A percentile compares a stretch with the other conserved stretches of the same genome.
Conservation (phyloP, 495 filamentous ascomycete genomes). For the Aspergillus nanangensis region DNA sequence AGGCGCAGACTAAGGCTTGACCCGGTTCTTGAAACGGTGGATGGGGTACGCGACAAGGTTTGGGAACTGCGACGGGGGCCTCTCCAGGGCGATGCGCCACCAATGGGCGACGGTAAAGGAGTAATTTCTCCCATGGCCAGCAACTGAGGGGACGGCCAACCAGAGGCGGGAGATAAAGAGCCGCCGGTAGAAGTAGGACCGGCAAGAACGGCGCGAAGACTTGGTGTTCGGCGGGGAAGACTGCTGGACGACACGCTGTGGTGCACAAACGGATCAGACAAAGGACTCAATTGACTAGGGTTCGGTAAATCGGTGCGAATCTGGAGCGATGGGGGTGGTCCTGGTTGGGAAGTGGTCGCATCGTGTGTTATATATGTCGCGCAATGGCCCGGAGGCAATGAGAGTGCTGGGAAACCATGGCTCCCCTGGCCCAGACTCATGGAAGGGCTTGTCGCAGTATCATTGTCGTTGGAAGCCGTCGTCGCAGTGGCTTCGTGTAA, state of each 20-base stretch:
- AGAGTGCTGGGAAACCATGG: slow-evolving; percentile 1
- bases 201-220: slow-evolving; percentile 41
- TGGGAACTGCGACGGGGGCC: slow-evolving; percentile 39
- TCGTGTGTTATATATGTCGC: slow-evolving; percentile 9
- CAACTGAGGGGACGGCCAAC: slow-evolving; percentile 65
- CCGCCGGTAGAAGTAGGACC: slow-evolving; percentile 39
- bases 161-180: slow-evolving; percentile 57
- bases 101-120: slow-evolving; percentile 84
- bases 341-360: slow-evolving; percentile 3
- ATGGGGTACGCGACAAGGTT: slow-evolving; percentile 40
- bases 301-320: slow-evolving; percentile 37
- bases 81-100: slow-evolving; percentile 66
- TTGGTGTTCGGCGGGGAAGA: slow-evolving; percentile 45
- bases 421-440: slow-evolving; percentile 11
- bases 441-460: slow-evolving; percentile 8
- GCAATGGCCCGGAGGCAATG: slow-evolving; percentile 3
- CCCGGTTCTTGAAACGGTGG: slow-evolving; percentile 30
- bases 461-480: slow-evolving; percentile 17
- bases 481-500: slow-evolving; percentile 16
- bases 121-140: slow-evolving; percentile 87
- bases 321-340: slow-evolving; percentile 33
- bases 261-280: slow-evolving; percentile 27
- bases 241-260: slow-evolving; percentile 43
- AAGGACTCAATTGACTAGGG: slow-evolving; percentile 22
- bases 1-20: slow-evolving; percentile 33